These are phyloP conservation scores for Triangularia setosa DNA, from an alignment of 2,329 filamentous ascomycete species.

Conservation along the genomic window DNA sequence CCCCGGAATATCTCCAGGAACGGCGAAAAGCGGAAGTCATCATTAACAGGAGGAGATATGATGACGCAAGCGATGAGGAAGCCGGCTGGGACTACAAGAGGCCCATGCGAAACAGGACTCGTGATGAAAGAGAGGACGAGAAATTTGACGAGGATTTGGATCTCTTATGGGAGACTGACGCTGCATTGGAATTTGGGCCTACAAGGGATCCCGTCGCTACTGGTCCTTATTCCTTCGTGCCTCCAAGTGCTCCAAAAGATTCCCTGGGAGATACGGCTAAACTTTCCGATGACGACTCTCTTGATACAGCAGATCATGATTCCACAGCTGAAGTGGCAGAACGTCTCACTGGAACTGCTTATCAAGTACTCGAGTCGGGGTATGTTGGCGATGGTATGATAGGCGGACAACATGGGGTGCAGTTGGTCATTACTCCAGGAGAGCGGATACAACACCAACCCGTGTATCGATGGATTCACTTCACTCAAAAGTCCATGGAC, in stretches of 20 bases:
- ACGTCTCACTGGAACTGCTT: not conserved
- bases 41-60: not conserved
- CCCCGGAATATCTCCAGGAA: not conserved
- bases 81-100: not conserved
- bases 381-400: constrained; percentile 14
- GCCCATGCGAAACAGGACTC: not conserved
- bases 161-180: not conserved
- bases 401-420: constrained; percentile 10
- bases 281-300: not conserved
- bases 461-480: constrained; percentile 43
- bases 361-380: constrained; percentile 14
- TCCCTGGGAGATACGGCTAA: not conserved
- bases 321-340: not conserved
- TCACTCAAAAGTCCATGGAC: constrained; percentile 39
- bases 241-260: not conserved
- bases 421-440: constrained; percentile 35
- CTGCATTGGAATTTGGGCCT: not conserved
- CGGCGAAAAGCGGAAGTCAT: not conserved
- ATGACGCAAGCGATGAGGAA: not conserved
- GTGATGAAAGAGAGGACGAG: not conserved
- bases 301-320: not conserved
- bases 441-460: constrained; percentile 31
- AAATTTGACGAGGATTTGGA: not conserved
- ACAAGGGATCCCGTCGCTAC: not conserved
- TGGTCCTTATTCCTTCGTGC: not conserved